Base-by-base conservation (phyloP, 805 yeast species). In the Torulaspora indica region DNA sequence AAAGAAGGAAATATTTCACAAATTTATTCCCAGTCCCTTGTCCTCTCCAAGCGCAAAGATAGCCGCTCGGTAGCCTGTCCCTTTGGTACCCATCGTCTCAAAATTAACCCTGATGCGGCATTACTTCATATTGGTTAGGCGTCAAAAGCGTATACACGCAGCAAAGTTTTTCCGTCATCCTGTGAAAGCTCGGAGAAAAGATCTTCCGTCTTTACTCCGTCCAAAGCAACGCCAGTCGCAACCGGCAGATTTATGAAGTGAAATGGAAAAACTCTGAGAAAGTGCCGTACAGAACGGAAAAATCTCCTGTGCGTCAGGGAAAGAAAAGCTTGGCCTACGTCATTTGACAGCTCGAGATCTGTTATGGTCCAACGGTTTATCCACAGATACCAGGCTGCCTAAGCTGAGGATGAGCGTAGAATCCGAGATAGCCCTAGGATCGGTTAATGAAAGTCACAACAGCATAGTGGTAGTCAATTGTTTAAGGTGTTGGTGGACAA, bases 381-480 rank as follows among this genome's bases (percentile, higher is more conserved):
- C 18, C 24, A 8, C n/a, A 12, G 33, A 37, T 30, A 24, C 15
- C 4, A 17, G 22, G 6, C 6, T 23, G 23, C 14, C 32, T 27
- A 30, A 34, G 27, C 42, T 38, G 36, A 38, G 30, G 32, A 38
- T 31, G 36, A 23, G 36, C 42, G 42, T 23, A 38, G 42, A 28
- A 20, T 4, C 5, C 22, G 22, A 20, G 5, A 20, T 20, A 20
- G 22, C n/a, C n/a, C n/a, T n/a, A n/a, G n/a, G n/a, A n/a, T n/a
- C n/a, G n/a, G n/a, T n/a, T n/a, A n/a, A n/a, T 20, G 22, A 20
- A 4, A 4, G 22, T 20, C 22, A 20, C 22, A 20, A 5, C 5
- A 20, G 22, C 5, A 20, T 20, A 4, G 5, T 20, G 22, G 22
- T 20, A 20, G 22, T 20, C 22, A n/a, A n/a, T n/a, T n/a, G n/a